These are phyloP conservation scores for Pseudogymnoascus sp. DNA, from an alignment of 2,329 filamentous ascomycete species.

Conservation along the genomic window DNA sequence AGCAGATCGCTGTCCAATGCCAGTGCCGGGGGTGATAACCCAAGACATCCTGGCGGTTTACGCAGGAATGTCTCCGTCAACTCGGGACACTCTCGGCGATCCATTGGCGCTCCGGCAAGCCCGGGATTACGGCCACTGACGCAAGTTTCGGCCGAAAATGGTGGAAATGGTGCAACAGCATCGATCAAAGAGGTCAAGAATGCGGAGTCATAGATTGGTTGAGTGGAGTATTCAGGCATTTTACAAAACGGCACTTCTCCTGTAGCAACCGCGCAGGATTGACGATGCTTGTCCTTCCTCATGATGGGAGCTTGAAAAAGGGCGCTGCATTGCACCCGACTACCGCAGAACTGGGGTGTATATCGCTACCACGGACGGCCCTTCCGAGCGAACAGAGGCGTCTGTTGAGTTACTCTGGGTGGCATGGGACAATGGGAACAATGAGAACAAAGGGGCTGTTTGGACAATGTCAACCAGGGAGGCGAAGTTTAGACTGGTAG, in stretches of 20 bases:
- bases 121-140: constrained; percentile 47
- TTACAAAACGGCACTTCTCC: neutral
- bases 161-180: constrained; percentile 14
- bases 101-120: constrained; percentile 62
- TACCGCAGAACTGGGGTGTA: neutral
- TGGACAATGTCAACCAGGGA: neutral
- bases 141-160: constrained; percentile 43
- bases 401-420: neutral
- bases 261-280: neutral
- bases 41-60: constrained; percentile 70
- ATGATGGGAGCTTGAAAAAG: neutral
- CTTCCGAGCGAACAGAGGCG: neutral
- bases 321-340: neutral
- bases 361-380: neutral
- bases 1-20: constrained; percentile 76
- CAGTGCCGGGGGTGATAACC: constrained; percentile 79
- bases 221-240: neutral
- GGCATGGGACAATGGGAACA: neutral
- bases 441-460: neutral
- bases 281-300: neutral
- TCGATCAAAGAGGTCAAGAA: constrained; percentile 63
- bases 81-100: constrained; percentile 74
- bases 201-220: neutral
- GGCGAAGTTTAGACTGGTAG: neutral
- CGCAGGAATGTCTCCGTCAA: constrained; percentile 87